These are phyloP conservation scores for Sanghuangporus baumii DNA, from an alignment of 1,284 basidiomycete species.

Conservation along the genomic window DNA sequence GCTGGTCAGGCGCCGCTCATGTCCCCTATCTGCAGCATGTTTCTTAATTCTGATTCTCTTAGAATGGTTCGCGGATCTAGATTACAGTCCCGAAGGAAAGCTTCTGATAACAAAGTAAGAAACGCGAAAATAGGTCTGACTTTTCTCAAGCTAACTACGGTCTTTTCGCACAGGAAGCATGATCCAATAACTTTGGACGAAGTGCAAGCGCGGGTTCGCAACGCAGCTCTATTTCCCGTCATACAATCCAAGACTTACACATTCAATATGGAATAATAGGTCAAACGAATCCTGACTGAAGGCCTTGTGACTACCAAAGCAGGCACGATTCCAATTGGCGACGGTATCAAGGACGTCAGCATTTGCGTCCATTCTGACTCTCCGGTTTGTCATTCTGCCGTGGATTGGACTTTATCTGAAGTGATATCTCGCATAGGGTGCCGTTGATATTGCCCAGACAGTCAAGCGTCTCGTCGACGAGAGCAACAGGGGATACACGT, in stretches of 20 bases:
- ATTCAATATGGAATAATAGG: constrained; percentile 27
- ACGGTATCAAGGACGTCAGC: constrained; percentile 42
- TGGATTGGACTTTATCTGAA: background rate
- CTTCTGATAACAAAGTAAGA: constrained; percentile 51
- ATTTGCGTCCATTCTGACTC: constrained; percentile 66
- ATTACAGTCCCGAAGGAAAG: constrained; percentile 49
- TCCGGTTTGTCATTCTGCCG: constrained; percentile 35
- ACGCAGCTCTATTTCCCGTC: background rate
- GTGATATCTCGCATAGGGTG: constrained; percentile 33
- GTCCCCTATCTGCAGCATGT: background rate
- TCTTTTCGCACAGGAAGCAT: constrained; percentile 38
- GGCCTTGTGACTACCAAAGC: constrained; percentile 42
- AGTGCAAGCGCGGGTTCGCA: constrained; percentile 40
- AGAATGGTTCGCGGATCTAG: constrained; percentile 63
- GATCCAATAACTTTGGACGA: constrained; percentile 38
- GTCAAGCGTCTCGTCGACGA: constrained; percentile 49
- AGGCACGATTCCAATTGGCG: constrained; percentile 39
- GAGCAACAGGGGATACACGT: constrained; percentile 31
- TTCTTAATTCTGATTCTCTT: background rate
- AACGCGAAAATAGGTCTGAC: background rate
- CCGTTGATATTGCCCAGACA: constrained; percentile 41
- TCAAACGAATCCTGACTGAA: constrained; percentile 36
- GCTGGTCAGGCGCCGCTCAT: constrained; percentile 35
- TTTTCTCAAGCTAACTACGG: background rate
- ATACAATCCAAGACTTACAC: background rate